phyloP scores from a whole-genome alignment of 495 filamentous ascomycete species.

The Copromyces sp. region DNA sequence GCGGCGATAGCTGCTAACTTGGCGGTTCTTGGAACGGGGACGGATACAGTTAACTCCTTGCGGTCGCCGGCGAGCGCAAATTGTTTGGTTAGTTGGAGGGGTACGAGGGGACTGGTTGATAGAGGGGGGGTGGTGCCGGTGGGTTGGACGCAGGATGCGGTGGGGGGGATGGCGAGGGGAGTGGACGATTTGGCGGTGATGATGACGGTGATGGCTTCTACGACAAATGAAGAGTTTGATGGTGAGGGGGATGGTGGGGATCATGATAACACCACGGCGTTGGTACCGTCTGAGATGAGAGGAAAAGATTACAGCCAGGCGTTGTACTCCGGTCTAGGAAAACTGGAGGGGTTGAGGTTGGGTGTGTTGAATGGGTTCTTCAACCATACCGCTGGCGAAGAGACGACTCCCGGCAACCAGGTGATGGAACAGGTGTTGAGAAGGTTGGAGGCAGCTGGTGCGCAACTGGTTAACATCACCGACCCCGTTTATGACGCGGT shows the following conservation, averaged over 20 bases:
- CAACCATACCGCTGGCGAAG: conserved; percentile 30
- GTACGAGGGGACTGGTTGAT: conserved; percentile 47
- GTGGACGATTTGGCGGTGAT: conserved; percentile 44
- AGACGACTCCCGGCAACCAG: conserved; percentile 44
- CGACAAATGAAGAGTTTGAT: conserved; percentile 12
- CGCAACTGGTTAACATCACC: conserved; percentile 35
- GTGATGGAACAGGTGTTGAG: conserved; percentile 30
- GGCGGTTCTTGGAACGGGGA: conserved; percentile 47
- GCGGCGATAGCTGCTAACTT: conserved; percentile 51
- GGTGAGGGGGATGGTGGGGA: conserved; percentile 26
- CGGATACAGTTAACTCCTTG: conserved; percentile 55
- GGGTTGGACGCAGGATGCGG: conserved; percentile 49
- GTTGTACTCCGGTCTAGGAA: conserved; percentile 17
- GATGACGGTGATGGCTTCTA: conserved; percentile 43
- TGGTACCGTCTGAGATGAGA: conserved; percentile 22
- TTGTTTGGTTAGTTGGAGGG: conserved; percentile 49
- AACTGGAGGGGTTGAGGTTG: conserved; percentile 33
- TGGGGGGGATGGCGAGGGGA: conserved; percentile 48
- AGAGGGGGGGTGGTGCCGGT: conserved; percentile 48
- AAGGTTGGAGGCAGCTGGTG: conserved; percentile 25
- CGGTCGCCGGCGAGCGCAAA: conserved; percentile 54
- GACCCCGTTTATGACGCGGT: conserved; percentile 42
- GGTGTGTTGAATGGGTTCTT: conserved; percentile 42
- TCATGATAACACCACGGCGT: conserved; percentile 32
- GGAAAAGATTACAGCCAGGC: conserved; percentile 33